Evolutionary conservation across 306 rosid genomes (phyloP).

Genomic region (Cicer pinnatifidum): DNA sequence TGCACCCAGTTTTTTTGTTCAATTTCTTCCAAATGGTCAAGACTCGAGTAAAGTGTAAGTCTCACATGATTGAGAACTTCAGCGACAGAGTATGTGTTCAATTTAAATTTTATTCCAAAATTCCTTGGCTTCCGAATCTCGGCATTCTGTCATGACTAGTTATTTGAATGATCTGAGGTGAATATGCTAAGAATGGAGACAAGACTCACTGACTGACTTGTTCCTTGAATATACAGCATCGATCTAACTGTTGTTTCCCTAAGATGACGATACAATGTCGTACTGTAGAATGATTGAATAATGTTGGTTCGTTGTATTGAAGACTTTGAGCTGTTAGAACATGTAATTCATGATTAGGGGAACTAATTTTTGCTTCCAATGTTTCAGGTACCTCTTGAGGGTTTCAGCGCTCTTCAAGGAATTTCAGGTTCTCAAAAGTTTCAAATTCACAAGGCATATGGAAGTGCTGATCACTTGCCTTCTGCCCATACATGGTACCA

Average conservation of each 20-base stretch:
- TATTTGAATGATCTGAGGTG: too few relatives aligned
- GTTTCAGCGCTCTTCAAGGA: slow-evolving; percentile 98
- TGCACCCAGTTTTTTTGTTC: slow-evolving; percentile 6
- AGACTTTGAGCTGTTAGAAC: slow-evolving; percentile 9
- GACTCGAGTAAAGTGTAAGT: not conserved
- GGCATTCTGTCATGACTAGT: not conserved
- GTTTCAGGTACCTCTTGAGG: slow-evolving; percentile 94
- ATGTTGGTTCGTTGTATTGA: slow-evolving; percentile 27
- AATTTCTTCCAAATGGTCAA: slow-evolving; percentile 10
- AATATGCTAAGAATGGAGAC: slow-evolving; percentile 23
- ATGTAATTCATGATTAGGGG: slow-evolving; percentile 27
- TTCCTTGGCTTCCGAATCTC: not conserved
- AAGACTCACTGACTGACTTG: slow-evolving; percentile 3
- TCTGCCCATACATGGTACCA: slow-evolving; percentile 97
- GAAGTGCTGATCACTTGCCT: slow-evolving; percentile 94
- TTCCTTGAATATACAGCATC: not conserved
- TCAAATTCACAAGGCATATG: slow-evolving; percentile 98
- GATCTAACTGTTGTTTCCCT: slow-evolving; percentile 2
- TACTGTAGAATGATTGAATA: slow-evolving; percentile 18
- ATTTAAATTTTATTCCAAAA: not conserved
- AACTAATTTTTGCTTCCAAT: slow-evolving; percentile 39
- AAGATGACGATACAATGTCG: not conserved
- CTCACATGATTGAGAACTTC: slow-evolving; percentile 26
- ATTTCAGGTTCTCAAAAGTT: slow-evolving; percentile 97
- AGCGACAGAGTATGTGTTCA: not conserved